Base-by-base conservation (phyloP, 306 rosid genomes). In the Parietaria judaica region DNA sequence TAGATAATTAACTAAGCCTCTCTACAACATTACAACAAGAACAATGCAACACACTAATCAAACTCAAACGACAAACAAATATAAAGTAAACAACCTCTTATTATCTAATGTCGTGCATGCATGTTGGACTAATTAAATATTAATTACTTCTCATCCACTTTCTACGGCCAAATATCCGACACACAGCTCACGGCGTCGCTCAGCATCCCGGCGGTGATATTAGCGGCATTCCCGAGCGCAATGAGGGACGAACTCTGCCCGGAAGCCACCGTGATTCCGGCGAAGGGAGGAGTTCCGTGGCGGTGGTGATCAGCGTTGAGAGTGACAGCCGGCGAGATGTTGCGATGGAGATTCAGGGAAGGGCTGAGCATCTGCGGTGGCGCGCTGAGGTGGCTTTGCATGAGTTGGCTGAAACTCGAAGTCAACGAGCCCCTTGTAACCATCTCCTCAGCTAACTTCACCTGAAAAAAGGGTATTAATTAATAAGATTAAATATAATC, bases 361-460 rank as follows among this genome's bases (percentile, higher is more conserved):
- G 70, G 53, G 58, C 66, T 77, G 51, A 78, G 65, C 11, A 77
- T 86, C 35, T 78, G 84, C 3, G 78, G 79, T 7, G 75, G 8
- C 3, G 37, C 46, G 70, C 48, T 70, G 56, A 77, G n/a, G 63
- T 81, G 95, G 65, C 66, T 68, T n/a, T 79, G 97, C 55, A 81
- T 46, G 72, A 83, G 55, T 52, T 82, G 89, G 67, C 74, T 82
- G 51, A 82, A 54, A 15, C 74, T 78, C 44, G 70, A 39, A 37
- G 69, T 79, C 67, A 94, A 69, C 43, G 91, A 78, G 66, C 90
- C 80, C 59, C 95, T 67, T 60, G 99, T 70, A n/a, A 94, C 84
- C 82, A 87, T 84, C 39, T 81, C 97, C 72, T 94, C 99, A 6
- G 99, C 99, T 70, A 94, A 82, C 66, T 89, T 86, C 72, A 94